phyloP scores from a whole-genome alignment of 1,139 yeast genomes.

The Suhomyces coccinellae region DNA sequence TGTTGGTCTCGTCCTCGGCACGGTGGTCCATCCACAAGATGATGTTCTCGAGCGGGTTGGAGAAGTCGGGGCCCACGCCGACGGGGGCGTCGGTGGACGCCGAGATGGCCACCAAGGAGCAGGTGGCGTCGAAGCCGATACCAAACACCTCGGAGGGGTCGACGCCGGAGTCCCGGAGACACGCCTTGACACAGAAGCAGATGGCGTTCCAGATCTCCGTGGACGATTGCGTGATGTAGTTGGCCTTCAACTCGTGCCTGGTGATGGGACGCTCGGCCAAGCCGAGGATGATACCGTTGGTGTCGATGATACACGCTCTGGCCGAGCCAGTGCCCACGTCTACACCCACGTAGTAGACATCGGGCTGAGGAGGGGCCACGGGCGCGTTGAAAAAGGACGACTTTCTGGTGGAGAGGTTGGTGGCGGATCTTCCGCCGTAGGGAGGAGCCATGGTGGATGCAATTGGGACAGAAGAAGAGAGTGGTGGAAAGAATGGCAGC shows the following conservation, averaged over 20 bases:
- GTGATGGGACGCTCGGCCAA: constrained; percentile 77
- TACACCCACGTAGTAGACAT: constrained; percentile 78
- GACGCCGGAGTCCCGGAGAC: constrained; percentile 72
- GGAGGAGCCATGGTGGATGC: constrained; percentile 9
- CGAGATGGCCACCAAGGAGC: constrained; percentile 82
- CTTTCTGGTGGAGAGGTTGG: constrained; percentile 42
- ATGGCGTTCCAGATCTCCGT: constrained; percentile 93
- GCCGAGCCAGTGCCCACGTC: constrained; percentile 99
- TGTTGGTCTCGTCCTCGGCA: constrained; percentile 81
- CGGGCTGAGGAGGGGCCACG: constrained; percentile 46
- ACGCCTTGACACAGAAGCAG: constrained; percentile 75
- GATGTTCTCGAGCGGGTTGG: constrained; percentile 71
- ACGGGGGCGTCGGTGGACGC: constrained; percentile 68
- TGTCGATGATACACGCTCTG: constrained; percentile 87
- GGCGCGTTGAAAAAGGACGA: constrained; percentile 42
- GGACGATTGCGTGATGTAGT: constrained; percentile 78
- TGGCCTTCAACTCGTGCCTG: constrained; percentile 71
- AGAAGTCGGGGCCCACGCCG: constrained; percentile 90
- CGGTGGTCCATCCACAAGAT: constrained; percentile 98
- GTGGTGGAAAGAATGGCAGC: neutral
- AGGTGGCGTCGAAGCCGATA: constrained; percentile 95
- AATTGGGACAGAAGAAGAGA: neutral
- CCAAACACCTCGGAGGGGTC: constrained; percentile 71
- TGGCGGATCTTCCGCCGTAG: constrained; percentile 29
- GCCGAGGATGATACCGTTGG: constrained; percentile 78